phyloP scores from a whole-genome alignment of 257 asterid species.

The Echium plantagineum region DNA sequence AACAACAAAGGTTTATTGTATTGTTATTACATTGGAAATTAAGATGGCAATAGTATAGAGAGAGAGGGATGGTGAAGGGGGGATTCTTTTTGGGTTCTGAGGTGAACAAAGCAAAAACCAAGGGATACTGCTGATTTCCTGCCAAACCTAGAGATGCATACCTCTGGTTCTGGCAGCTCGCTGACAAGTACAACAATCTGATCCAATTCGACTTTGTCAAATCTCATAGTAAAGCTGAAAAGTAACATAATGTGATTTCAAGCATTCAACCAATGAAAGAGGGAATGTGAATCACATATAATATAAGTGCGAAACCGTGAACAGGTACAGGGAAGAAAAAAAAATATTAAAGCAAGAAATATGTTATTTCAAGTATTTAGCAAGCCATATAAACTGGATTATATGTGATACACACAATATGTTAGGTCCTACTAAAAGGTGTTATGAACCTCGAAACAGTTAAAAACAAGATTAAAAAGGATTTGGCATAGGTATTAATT shows the following conservation, averaged over 20 bases:
- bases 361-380: no score
- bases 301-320: no score
- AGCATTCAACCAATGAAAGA: neutral
- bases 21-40: no score
- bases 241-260: neutral
- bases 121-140: neutral
- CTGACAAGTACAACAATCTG: constrained; percentile 56
- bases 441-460: no score
- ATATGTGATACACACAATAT: no score
- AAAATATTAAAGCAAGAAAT: no score
- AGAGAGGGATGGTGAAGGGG: neutral
- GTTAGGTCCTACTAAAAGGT: no score
- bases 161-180: constrained; percentile 86
- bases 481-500: no score
- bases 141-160: constrained; percentile 14
- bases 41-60: neutral
- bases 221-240: constrained; percentile 62
- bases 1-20: constrained; percentile 8
- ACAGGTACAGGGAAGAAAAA: no score
- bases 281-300: neutral
- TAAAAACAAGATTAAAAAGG: no score
- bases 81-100: no score
- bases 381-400: no score
- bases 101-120: neutral
- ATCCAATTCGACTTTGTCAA: constrained; percentile 78